Percentiles rank a stretch among this genome's conserved stretches.
phyloP scores from a whole-genome alignment of 2,329 filamentous ascomycete species.

The Stachybotrys elegans region DNA sequence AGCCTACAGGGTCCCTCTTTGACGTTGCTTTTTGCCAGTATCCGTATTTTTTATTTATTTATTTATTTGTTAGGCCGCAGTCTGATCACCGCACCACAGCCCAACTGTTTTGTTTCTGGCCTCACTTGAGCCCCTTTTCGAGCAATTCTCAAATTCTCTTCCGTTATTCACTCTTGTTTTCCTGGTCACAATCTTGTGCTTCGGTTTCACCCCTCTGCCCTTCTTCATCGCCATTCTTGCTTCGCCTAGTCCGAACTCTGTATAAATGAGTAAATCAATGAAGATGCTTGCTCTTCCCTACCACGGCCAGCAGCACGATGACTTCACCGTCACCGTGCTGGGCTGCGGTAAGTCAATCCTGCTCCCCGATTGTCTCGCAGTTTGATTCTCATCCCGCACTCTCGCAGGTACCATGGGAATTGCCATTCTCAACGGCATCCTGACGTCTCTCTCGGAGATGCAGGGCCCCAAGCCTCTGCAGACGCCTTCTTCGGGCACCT shows the following conservation, averaged over 20 bases:
- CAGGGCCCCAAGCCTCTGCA: slow-evolving; percentile 41
- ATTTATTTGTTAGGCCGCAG: no score
- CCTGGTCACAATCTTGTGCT: no score
- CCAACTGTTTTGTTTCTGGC: no score
- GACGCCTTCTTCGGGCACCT: slow-evolving; percentile 34
- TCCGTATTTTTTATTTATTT: no score
- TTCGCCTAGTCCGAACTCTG: neutral
- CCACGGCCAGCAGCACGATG: slow-evolving; percentile 27
- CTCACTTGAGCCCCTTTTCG: no score
- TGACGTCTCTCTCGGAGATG: slow-evolving; percentile 59
- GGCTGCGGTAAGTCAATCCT: slow-evolving; percentile 62
- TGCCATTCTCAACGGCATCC: slow-evolving; percentile 75
- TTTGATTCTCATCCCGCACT: neutral
- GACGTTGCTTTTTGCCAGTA: no score
- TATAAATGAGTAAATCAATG: slow-evolving; percentile 5
- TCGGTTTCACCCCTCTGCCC: no score
- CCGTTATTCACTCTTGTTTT: no score
- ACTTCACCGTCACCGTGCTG: slow-evolving; percentile 71
- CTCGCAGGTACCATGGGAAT: slow-evolving; percentile 73
- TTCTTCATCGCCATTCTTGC: neutral
- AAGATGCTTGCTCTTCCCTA: slow-evolving; percentile 25
- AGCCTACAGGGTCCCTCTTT: no score
- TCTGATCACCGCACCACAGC: no score
- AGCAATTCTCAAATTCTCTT: no score
- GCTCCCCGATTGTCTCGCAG: neutral